phyloP scores from a whole-genome alignment of 805 yeast species.

The Yamadazyma tumulicola region DNA sequence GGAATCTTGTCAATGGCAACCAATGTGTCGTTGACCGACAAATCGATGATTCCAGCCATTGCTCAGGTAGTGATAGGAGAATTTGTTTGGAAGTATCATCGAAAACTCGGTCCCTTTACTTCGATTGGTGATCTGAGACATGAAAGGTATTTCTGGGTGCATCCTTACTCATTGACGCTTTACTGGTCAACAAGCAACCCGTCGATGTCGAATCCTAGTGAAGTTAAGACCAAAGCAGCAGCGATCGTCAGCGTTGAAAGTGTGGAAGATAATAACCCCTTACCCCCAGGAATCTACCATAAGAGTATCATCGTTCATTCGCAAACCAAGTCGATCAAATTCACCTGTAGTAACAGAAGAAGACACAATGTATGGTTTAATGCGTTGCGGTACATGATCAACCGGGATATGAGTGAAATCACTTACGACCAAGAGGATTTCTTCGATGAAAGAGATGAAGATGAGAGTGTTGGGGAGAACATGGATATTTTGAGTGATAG shows the following conservation, averaged over 20 bases:
- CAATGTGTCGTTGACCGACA: slow-evolving; percentile 61
- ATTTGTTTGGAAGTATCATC: slow-evolving; percentile 77
- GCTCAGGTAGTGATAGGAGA: slow-evolving; percentile 95
- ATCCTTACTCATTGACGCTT: slow-evolving; percentile 86
- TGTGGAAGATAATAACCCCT: slow-evolving; percentile 79
- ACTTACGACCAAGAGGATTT: slow-evolving; percentile 33
- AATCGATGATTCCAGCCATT: slow-evolving; percentile 75
- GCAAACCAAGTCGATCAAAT: slow-evolving; percentile 53
- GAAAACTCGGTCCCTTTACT: slow-evolving; percentile 71
- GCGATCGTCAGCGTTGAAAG: slow-evolving; percentile 78
- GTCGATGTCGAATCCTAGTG: slow-evolving; percentile 61
- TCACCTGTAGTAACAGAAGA: slow-evolving; percentile 84
- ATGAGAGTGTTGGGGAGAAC: slow-evolving; percentile 13
- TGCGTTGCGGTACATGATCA: slow-evolving; percentile 71
- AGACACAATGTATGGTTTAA: slow-evolving; percentile 91
- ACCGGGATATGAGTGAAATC: slow-evolving; percentile 59
- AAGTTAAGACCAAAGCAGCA: slow-evolving; percentile 68
- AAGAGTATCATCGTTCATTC: slow-evolving; percentile 78
- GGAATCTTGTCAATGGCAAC: slow-evolving; percentile 50
- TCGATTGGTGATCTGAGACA: slow-evolving; percentile 78
- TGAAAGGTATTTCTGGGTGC: slow-evolving; percentile 93
- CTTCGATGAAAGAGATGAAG: slow-evolving; percentile 13
- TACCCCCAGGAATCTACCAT: slow-evolving; percentile 85
- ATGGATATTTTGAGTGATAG: slow-evolving; percentile 17
- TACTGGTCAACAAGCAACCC: slow-evolving; percentile 90